Base-by-base conservation (phyloP, 2,329 filamentous ascomycete genomes). In the Fusarium sp. region DNA sequence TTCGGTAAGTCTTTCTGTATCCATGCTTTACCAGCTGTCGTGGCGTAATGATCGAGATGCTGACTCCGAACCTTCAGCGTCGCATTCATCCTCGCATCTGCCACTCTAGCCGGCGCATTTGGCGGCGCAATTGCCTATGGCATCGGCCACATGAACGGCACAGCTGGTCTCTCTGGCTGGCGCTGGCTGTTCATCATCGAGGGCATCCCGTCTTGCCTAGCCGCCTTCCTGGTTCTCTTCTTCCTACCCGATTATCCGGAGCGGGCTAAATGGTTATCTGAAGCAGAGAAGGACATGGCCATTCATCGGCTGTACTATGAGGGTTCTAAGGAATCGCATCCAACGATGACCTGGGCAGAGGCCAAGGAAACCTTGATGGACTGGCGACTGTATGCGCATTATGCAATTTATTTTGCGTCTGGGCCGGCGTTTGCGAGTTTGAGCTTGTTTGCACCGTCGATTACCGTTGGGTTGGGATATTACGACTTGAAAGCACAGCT, bases 81-180 rank as follows among this genome's bases (percentile, higher is more conserved):
- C 5, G 91, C 91, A 6, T 90, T 93, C 68, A 88, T 95, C 3
- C 91, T 94, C 66, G 89, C 91, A 22, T 89, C 87, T 22, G 90
- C 92, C 3, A 92, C 93, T 0, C 84, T 94, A 2, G 91, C 92
- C 0, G 92, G 93, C 11, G 92, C 92, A 22, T 94, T 90, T 73
- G 92, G 92, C 14, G 93, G 93, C 6, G 86, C 93, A 4, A 88
- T 95, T 14, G 93, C 93, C 2, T 94, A 91, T 69, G 92, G 86
- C 2, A 91, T 94, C 68, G 91, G 91, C 0, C 90, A 92, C 77
- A 92, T 95, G 89, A 90, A 94, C 74, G 87, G 88, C 12, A 81
- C 88, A 3, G 81, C 83, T 1, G 91, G 91, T 5, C 84, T 91
- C 28, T 84, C 87, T 6, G 93, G 90, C 15, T 95, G 93, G 93